These are phyloP conservation scores for Candida maesae DNA, from an alignment of 805 yeast species.

Conservation along the genomic window DNA sequence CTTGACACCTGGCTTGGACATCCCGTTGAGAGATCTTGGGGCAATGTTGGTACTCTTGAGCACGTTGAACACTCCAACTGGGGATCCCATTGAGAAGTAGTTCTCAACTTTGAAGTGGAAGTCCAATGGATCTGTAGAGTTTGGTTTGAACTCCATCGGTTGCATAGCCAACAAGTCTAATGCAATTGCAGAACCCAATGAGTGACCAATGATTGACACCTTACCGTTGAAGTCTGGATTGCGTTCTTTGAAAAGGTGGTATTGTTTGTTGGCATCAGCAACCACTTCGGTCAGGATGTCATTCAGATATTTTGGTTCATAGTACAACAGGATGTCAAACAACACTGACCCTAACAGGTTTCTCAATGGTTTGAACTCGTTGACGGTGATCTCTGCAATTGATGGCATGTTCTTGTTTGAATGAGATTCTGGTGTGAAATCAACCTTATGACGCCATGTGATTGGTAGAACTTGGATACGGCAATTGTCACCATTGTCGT, in stretches of 20 bases:
- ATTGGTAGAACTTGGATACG: conserved; percentile 84
- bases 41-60: conserved; percentile 61
- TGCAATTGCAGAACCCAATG: conserved; percentile 82
- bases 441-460: conserved; percentile 82
- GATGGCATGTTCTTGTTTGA: conserved; percentile 52
- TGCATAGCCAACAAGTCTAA: conserved; percentile 68
- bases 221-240: conserved; percentile 78
- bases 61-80: conserved; percentile 80
- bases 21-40: conserved; percentile 30
- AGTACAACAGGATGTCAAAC: conserved; percentile 75
- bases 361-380: conserved; percentile 73
- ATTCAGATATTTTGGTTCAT: conserved; percentile 63
- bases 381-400: conserved; percentile 67
- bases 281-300: conserved; percentile 63
- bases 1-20: conserved; percentile 10
- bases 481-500: conserved; percentile 41
- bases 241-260: conserved; percentile 49
- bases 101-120: conserved; percentile 71
- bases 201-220: conserved; percentile 84
- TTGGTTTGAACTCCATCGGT: conserved; percentile 19
- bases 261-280: conserved; percentile 58
- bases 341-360: conserved; percentile 82
- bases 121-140: conserved; percentile 32
- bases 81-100: conserved; percentile 83
- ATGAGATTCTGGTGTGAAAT: conserved; percentile 49